Conservation (phyloP, 2,329 filamentous ascomycete species). For the Aspergillus sp. region DNA sequence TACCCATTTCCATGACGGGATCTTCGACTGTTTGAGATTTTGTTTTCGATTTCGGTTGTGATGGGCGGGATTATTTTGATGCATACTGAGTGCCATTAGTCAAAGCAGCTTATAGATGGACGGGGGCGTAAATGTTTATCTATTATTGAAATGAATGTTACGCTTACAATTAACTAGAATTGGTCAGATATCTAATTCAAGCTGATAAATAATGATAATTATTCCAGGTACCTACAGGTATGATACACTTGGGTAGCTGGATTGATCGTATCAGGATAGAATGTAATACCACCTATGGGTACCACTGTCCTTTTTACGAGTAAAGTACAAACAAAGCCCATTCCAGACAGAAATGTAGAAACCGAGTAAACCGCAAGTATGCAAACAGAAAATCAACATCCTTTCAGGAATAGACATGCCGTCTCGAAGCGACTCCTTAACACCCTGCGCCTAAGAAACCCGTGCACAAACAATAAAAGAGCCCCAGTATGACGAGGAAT, state of each 20-base stretch:
- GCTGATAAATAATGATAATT: no score
- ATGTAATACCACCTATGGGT: no score
- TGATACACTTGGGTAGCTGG: no score
- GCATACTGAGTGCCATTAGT: neutral
- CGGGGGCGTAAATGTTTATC: neutral
- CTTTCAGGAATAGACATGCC: neutral
- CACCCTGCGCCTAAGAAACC: conserved; percentile 11
- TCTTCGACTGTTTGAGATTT: neutral
- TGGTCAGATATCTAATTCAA: no score
- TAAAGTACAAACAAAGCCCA: neutral
- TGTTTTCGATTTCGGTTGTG: neutral
- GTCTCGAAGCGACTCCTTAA: conserved; percentile 15
- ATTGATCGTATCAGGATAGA: no score
- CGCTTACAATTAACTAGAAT: no score
- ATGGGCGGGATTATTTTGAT: neutral
- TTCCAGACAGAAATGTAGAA: neutral
- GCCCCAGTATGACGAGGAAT: neutral
- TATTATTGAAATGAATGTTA: neutral
- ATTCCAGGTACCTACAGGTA: no score
- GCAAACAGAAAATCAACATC: neutral
- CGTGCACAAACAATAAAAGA: neutral
- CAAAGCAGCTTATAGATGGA: neutral
- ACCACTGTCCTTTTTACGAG: no score
- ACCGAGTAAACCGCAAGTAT: neutral
- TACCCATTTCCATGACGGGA: neutral